Conservation (phyloP, 176 grass and related monocot species). For the Olyra latifolia region DNA sequence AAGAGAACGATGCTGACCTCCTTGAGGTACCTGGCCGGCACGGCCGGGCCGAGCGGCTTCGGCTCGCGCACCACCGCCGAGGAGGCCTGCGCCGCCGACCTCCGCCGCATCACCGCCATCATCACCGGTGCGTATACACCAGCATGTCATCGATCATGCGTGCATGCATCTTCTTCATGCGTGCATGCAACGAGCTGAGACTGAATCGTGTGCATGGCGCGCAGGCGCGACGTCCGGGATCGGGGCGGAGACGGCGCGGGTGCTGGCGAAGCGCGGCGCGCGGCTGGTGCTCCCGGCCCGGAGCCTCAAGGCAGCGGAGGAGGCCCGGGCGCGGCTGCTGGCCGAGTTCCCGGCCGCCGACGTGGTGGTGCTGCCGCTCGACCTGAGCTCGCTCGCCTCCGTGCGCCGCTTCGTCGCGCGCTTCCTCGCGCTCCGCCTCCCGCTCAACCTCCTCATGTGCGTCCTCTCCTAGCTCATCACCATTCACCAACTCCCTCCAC, state of each 20-base stretch:
- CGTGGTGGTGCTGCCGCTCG: constrained; percentile 80
- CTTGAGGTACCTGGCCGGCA: constrained; percentile 81
- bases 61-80: constrained; percentile 77
- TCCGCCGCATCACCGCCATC: constrained; percentile 70
- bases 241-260: constrained; percentile 80
- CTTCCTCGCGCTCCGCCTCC: constrained; percentile 72
- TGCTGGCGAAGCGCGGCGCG: constrained; percentile 74
- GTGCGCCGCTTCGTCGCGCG: constrained; percentile 70
- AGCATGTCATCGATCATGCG: neutral
- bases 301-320: constrained; percentile 87
- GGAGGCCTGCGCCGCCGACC: constrained; percentile 54
- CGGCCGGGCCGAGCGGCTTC: constrained; percentile 75
- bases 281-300: constrained; percentile 81
- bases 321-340: constrained; percentile 53
- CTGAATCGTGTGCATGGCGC: neutral
- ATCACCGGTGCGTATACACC: constrained; percentile 63
- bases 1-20: constrained; percentile 34
- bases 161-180: neutral
- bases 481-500: neutral
- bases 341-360: constrained; percentile 51
- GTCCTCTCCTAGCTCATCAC: neutral
- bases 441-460: constrained; percentile 92
- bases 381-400: constrained; percentile 89
- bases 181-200: neutral
- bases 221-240: constrained; percentile 91